phyloP scores from a whole-genome alignment of 1,139 yeast species.

The Kluyveromyces marxianus region DNA sequence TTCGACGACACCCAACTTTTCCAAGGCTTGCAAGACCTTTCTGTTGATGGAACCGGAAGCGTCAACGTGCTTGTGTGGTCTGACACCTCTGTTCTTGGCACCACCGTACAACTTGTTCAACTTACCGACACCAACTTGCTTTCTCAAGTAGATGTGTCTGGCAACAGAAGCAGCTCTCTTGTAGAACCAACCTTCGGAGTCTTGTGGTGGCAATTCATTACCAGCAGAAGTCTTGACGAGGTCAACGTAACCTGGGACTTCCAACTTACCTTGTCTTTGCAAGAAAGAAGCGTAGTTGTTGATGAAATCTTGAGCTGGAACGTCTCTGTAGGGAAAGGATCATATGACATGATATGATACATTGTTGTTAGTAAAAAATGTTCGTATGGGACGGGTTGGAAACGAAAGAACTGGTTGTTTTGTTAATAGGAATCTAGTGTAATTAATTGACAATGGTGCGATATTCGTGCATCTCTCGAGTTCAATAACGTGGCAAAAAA shows the following conservation, averaged over 20 bases:
- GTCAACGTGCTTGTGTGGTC: slow-evolving; percentile 98
- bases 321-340: slow-evolving; percentile 63
- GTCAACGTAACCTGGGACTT: slow-evolving; percentile 99
- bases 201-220: slow-evolving; percentile 99
- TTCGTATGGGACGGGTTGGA: background rate
- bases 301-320: slow-evolving; percentile 99
- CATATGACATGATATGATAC: slow-evolving; percentile 19
- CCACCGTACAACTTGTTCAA: slow-evolving; percentile 99
- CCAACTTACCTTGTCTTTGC: slow-evolving; percentile 99
- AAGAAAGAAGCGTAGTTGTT: slow-evolving; percentile 99
- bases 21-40: slow-evolving; percentile 95
- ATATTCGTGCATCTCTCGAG: no score
- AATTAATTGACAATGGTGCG: no score
- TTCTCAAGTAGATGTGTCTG: slow-evolving; percentile 99
- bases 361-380: slow-evolving; percentile 18
- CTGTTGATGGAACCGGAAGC: slow-evolving; percentile 99
- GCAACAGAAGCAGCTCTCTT: slow-evolving; percentile 99
- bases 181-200: slow-evolving; percentile 99
- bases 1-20: slow-evolving; percentile 96
- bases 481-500: no score
- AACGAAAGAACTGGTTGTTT: background rate
- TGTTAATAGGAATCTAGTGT: background rate
- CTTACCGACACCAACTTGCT: slow-evolving; percentile 99
- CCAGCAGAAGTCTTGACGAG: slow-evolving; percentile 98
- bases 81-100: slow-evolving; percentile 97